Conservation (phyloP, 495 filamentous ascomycete genomes). For the Aspergillus taichungensis region DNA sequence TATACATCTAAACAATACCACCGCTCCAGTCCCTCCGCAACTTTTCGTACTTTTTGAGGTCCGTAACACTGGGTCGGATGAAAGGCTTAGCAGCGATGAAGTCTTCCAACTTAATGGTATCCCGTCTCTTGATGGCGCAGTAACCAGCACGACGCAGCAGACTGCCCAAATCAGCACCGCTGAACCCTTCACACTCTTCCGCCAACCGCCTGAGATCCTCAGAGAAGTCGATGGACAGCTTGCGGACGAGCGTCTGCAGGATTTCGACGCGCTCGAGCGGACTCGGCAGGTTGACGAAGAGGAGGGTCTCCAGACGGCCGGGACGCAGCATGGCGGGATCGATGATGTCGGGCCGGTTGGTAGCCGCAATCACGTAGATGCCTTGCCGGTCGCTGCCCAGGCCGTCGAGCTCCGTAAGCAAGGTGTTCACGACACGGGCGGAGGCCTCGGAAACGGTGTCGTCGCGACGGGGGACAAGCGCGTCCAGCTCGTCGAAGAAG, state of each 20-base stretch:
- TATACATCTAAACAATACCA: slow-evolving; percentile 19
- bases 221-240: slow-evolving; percentile 46
- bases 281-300: slow-evolving; percentile 84
- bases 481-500: slow-evolving; percentile 97
- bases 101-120: slow-evolving; percentile 58
- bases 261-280: slow-evolving; percentile 78
- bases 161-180: slow-evolving; percentile 80
- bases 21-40: slow-evolving; percentile 44
- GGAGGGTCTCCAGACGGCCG: slow-evolving; percentile 76
- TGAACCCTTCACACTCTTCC: slow-evolving; percentile 72
- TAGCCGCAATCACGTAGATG: slow-evolving; percentile 92
- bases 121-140: slow-evolving; percentile 57
- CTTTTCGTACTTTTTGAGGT: slow-evolving; percentile 60
- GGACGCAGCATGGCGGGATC: slow-evolving; percentile 92
- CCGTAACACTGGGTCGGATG: slow-evolving; percentile 73
- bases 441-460: slow-evolving; percentile 74
- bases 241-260: slow-evolving; percentile 63
- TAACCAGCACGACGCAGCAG: slow-evolving; percentile 69
- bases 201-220: slow-evolving; percentile 48
- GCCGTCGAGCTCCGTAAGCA: slow-evolving; percentile 94
- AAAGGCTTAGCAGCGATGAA: slow-evolving; percentile 65
- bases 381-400: slow-evolving; percentile 65
- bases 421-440: slow-evolving; percentile 85
- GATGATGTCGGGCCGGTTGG: slow-evolving; percentile 93
- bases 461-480: slow-evolving; percentile 77